Percentiles rank a stretch among this genome's conserved stretches.
Evolutionary conservation across 208 protist species (phyloP).

Genomic region (Acanthamoeba healyi): DNA sequence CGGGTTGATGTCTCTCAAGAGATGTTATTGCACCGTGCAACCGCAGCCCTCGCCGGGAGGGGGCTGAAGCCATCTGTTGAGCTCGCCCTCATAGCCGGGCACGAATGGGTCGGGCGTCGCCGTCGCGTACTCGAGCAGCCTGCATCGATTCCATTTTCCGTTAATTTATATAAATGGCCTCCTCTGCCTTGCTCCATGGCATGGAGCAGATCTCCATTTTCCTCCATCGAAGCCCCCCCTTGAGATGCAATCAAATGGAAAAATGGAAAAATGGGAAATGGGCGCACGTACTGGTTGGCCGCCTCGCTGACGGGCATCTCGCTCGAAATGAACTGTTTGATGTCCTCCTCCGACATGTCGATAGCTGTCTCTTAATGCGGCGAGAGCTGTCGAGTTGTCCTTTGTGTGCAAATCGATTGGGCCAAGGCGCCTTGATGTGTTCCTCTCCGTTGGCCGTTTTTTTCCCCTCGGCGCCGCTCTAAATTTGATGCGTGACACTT

Average conservation of each 20-base stretch:
- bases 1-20: too few species aligned
- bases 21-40: conserved; percentile 5
- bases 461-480: too few species aligned
- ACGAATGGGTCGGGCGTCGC: conserved; percentile 21
- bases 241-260: neutral
- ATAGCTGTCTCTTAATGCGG: too few species aligned
- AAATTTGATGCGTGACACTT: too few species aligned
- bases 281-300: neutral
- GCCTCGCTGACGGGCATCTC: neutral
- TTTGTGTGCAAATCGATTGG: too few species aligned
- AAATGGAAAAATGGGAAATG: neutral
- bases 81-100: conserved; percentile 13
- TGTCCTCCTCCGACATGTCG: conserved; percentile 32
- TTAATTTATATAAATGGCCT: neutral
- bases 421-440: neutral
- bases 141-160: neutral
- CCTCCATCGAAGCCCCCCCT: neutral
- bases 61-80: conserved; percentile 40
- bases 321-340: neutral
- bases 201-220: neutral
- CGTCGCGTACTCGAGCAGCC: neutral
- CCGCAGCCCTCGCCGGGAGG: conserved; percentile 29
- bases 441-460: too few species aligned
- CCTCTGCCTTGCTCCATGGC: too few species aligned
- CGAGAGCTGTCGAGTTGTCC: too few species aligned